phyloP scores from a whole-genome alignment of 805 yeast genomes.

The Kuraishia hungarica region DNA sequence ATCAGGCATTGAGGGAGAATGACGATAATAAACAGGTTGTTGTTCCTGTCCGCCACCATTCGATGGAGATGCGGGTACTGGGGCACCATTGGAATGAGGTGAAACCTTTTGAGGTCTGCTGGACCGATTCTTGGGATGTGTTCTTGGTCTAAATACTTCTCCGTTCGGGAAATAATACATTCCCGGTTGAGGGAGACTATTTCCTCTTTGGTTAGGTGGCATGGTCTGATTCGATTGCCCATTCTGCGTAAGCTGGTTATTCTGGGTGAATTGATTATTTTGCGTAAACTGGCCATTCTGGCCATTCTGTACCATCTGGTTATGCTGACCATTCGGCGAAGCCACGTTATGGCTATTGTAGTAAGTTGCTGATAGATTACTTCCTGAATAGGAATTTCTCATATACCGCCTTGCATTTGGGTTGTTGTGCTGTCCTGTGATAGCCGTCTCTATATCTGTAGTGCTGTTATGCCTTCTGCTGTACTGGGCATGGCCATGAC shows the following conservation, averaged over 20 bases:
- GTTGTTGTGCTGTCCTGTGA: not conserved
- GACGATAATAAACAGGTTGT: not conserved
- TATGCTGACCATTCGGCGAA: not conserved
- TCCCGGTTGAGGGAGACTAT: not conserved
- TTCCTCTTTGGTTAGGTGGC: not conserved
- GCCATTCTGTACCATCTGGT: no score
- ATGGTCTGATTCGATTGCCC: not conserved
- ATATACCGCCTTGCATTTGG: not conserved
- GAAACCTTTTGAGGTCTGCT: slow-evolving; percentile 26
- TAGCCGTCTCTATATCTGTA: not conserved
- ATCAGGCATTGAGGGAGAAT: not conserved
- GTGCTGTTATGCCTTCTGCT: not conserved
- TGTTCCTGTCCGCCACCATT: not conserved
- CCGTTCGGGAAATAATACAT: slow-evolving; percentile 41
- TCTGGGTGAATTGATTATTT: not conserved
- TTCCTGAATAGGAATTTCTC: not conserved
- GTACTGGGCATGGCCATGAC: no score
- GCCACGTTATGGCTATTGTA: not conserved
- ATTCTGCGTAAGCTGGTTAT: not conserved
- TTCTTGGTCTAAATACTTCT: slow-evolving; percentile 41
- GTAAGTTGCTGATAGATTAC: not conserved
- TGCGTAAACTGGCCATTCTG: not conserved
- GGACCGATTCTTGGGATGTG: slow-evolving; percentile 27
- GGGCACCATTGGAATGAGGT: not conserved
- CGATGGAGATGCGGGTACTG: no score